phyloP scores from a whole-genome alignment of 768 basidiomycete species.

The Lyophyllum decastes region DNA sequence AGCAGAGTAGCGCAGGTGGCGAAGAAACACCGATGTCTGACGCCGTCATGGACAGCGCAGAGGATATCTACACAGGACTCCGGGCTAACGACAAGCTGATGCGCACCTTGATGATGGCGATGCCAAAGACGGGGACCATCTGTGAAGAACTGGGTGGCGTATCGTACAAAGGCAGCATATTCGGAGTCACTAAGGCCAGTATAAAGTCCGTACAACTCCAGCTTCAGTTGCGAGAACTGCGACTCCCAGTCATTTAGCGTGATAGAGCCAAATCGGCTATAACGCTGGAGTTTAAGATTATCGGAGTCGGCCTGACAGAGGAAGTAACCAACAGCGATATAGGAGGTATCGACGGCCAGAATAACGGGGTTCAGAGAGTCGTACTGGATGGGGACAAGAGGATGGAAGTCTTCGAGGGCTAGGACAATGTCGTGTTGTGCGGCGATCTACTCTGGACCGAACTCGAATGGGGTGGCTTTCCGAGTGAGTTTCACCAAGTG shows the following conservation, averaged over 20 bases:
- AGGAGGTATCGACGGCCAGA: slow-evolving; percentile 37
- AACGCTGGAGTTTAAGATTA: slow-evolving; percentile 22
- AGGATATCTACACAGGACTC: slow-evolving; percentile 23
- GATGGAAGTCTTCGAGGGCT: not conserved
- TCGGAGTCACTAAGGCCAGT: slow-evolving; percentile 11
- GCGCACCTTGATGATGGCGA: slow-evolving; percentile 13
- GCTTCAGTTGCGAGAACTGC: slow-evolving; percentile 38
- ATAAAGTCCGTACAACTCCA: slow-evolving; percentile 38
- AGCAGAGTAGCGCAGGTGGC: slow-evolving; percentile 7
- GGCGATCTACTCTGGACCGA: slow-evolving; percentile 22
- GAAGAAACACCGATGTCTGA: slow-evolving; percentile 23
- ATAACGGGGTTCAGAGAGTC: slow-evolving; percentile 22
- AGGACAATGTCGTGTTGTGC: not conserved
- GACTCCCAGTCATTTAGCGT: slow-evolving; percentile 33
- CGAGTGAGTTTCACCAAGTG: slow-evolving; percentile 20
- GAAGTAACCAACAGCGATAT: slow-evolving; percentile 35
- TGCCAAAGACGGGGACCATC: slow-evolving; percentile 19
- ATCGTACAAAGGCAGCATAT: slow-evolving; percentile 16
- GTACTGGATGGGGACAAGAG: slow-evolving; percentile 23
- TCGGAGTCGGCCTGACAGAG: slow-evolving; percentile 32
- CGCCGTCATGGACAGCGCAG: slow-evolving; percentile 4
- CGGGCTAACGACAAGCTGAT: slow-evolving; percentile 27
- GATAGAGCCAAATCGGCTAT: slow-evolving; percentile 38
- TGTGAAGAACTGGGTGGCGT: slow-evolving; percentile 21
- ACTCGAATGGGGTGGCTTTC: slow-evolving; percentile 29